Percentiles rank a stretch among this genome's conserved stretches.
phyloP scores from a whole-genome alignment of 371 early-diverging fungal genomes.

The Vairimorpha ceranae region DNA sequence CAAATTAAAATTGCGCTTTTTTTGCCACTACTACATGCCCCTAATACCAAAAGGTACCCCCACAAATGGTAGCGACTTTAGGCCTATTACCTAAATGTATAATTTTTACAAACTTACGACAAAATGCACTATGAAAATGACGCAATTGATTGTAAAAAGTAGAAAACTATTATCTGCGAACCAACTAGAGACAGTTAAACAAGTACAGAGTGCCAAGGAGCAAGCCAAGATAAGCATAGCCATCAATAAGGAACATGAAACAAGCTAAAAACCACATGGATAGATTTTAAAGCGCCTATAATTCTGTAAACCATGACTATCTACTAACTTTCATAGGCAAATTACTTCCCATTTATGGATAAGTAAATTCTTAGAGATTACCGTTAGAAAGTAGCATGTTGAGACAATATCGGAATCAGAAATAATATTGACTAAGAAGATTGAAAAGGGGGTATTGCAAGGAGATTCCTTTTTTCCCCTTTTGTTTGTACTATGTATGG shows the following conservation, averaged over 20 bases:
- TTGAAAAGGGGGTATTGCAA: slow-evolving; percentile 20
- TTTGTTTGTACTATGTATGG: slow-evolving; percentile 31
- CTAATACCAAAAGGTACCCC: slow-evolving; percentile 29
- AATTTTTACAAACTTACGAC: slow-evolving; percentile 11
- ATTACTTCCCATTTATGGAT: not conserved
- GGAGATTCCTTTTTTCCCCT: slow-evolving; percentile 15
- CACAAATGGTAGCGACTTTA: slow-evolving; percentile 3
- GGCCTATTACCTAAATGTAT: slow-evolving; percentile 34
- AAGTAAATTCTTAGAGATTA: not conserved
- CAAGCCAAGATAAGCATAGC: slow-evolving; percentile 16
- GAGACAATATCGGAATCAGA: not conserved
- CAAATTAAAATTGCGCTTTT: too few relatives aligned
- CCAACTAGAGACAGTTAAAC: slow-evolving; percentile 27
- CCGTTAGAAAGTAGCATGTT: not conserved
- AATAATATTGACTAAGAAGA: not conserved
- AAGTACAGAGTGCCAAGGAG: slow-evolving; percentile 30
- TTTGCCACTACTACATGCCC: too few relatives aligned
- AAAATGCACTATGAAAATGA: slow-evolving; percentile 1
- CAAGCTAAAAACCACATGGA: not conserved
- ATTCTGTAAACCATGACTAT: not conserved
- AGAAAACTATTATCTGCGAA: slow-evolving; percentile 18
- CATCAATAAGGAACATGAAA: not conserved
- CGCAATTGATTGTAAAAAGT: not conserved
- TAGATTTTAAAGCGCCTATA: not conserved
- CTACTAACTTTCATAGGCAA: not conserved